A percentile compares a stretch with the other conserved stretches of the same genome.
Evolutionary conservation across 2,329 filamentous ascomycete species (phyloP).

Genomic region (Colletotrichum camelliae): DNA sequence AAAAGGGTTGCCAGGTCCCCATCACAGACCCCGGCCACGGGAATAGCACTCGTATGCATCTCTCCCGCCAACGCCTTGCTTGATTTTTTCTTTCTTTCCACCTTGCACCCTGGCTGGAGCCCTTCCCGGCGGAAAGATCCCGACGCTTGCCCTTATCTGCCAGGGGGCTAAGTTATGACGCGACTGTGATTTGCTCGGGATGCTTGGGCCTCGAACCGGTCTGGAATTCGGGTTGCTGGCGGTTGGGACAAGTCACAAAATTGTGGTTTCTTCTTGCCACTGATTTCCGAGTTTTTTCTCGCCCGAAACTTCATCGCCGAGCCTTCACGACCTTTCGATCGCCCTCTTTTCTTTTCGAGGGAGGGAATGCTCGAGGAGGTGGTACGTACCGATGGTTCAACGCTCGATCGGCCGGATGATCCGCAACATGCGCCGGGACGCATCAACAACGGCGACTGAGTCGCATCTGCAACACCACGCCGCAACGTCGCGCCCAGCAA

Average conservation of each 20-base stretch:
- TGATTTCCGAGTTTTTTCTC: not conserved
- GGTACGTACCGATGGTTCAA: not conserved
- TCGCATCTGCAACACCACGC: not conserved
- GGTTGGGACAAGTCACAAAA: not conserved
- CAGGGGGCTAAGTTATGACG: conserved; percentile 4
- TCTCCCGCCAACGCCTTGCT: not conserved
- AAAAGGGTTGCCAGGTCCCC: not conserved
- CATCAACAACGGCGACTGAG: not conserved
- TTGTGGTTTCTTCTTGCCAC: not conserved
- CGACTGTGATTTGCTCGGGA: conserved; percentile 2
- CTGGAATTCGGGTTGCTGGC: not conserved
- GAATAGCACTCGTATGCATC: not conserved
- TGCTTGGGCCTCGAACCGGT: not conserved
- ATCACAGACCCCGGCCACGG: not conserved
- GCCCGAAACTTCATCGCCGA: not conserved
- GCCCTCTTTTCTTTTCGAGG: not conserved
- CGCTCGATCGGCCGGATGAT: not conserved
- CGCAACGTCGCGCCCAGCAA: not conserved
- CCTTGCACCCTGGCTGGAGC: not conserved
- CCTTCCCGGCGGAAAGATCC: conserved; percentile 6
- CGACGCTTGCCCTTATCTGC: not conserved
- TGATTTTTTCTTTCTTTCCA: not conserved
- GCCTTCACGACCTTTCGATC: not conserved
- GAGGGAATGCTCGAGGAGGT: not conserved
- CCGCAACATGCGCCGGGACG: not conserved